Base-by-base conservation (phyloP, 2,329 filamentous ascomycete genomes). In the Ophiosphaerella herpotricha region DNA sequence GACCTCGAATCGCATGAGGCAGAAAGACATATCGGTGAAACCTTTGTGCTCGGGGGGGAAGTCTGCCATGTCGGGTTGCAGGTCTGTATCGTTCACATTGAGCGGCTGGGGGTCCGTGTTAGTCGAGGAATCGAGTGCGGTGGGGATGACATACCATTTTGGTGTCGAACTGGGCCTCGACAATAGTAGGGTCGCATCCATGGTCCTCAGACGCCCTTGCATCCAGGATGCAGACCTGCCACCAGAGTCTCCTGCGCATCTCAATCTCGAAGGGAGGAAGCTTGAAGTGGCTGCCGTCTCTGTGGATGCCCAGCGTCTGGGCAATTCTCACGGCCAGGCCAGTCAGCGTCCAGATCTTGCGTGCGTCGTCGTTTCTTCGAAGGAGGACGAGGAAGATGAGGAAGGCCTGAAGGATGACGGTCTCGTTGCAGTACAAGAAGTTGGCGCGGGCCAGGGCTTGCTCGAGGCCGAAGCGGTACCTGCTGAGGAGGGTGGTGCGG, bases 401-500 rank as follows among this genome's bases (percentile, higher is more conserved):
- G 33, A 85, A 80, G 0, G 85, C 82, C 67, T 88, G 85, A 13
- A 88, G 71, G 8, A 87, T 79, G 33, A 85, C 74, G 16, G 84
- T 74, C 61, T 85, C 85, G 49, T 85, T 82, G 7, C 82, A 85
- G 48, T 80, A 83, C 1, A 89, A 65, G 43, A 88, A 80, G 54
- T 85, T 82, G 7, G 85, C 85, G 42, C 82, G 78, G 3, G 85
- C 82, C 38, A 88, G 73, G 2, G 83, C 83, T 63, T 88, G 85
- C 61, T 88, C 85, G 2, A 84, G 72, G 2, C 79, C 85, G 61
- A 86, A 85, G 7, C 85, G 81, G 64, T 86, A 88, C 41, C 79
- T 79, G 39, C 73, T 74, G 23, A 85, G 72, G 6, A 81, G 64
- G 1, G 72, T 57, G 6, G 72, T 58, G 46, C 83, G 79, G 29